These are phyloP conservation scores for Fusarium xylarioides DNA, from an alignment of 2,329 filamentous ascomycete species.

Conservation along the genomic window DNA sequence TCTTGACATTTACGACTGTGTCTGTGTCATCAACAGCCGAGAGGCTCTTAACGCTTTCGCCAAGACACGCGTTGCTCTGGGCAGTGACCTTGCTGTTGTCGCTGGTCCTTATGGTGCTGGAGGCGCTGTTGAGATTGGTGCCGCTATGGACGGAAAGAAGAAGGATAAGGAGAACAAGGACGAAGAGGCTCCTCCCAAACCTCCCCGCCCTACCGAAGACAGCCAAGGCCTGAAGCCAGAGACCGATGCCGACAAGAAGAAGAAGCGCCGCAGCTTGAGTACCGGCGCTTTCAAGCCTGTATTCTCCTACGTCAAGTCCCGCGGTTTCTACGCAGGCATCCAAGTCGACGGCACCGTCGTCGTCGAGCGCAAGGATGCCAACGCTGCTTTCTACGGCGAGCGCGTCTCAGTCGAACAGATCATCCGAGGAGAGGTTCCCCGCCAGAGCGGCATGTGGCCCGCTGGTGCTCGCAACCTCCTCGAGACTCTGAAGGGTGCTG, in stretches of 20 bases:
- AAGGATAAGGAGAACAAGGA: slow-evolving; percentile 62
- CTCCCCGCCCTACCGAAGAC: slow-evolving; percentile 18
- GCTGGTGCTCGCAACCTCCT: slow-evolving; percentile 44
- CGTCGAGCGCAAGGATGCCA: slow-evolving; percentile 87
- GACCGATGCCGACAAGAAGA: slow-evolving; percentile 36
- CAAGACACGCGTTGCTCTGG: slow-evolving; percentile 77
- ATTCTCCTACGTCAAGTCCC: slow-evolving; percentile 83
- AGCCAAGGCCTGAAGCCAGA: slow-evolving; percentile 42
- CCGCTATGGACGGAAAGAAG: slow-evolving; percentile 43
- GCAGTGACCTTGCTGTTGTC: slow-evolving; percentile 79
- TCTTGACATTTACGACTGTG: slow-evolving; percentile 88
- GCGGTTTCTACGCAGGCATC: slow-evolving; percentile 87
- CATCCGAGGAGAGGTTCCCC: slow-evolving; percentile 53
- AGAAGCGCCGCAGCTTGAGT: slow-evolving; percentile 44
- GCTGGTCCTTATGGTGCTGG: slow-evolving; percentile 77
- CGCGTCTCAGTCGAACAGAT: slow-evolving; percentile 57
- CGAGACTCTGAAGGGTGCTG: slow-evolving; percentile 46
- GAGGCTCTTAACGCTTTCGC: slow-evolving; percentile 82
- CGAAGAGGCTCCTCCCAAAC: slow-evolving; percentile 7
- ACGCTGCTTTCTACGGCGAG: slow-evolving; percentile 85
- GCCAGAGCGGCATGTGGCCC: slow-evolving; percentile 46
- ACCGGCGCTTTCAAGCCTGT: slow-evolving; percentile 51
- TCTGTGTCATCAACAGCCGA: slow-evolving; percentile 83
- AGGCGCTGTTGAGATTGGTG: slow-evolving; percentile 71
- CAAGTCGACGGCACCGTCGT: slow-evolving; percentile 89